These are phyloP conservation scores for Suillus discolor DNA, from an alignment of 768 basidiomycete genomes.

Conservation along the genomic window DNA sequence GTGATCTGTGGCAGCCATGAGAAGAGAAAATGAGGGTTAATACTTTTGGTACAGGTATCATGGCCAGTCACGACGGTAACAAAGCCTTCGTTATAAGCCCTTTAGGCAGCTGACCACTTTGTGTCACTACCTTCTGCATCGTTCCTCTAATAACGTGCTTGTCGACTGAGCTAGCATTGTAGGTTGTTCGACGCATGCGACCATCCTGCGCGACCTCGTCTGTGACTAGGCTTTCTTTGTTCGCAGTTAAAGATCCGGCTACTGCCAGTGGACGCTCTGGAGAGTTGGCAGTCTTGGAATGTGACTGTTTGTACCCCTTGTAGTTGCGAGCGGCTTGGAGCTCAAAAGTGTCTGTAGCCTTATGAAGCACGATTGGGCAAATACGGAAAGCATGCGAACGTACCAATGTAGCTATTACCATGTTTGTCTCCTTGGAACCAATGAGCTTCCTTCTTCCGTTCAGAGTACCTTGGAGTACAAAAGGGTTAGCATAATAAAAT, in stretches of 20 bases:
- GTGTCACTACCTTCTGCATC: conserved; percentile 52
- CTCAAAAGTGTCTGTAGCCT: conserved; percentile 23
- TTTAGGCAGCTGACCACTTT: conserved; percentile 18
- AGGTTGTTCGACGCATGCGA: conserved; percentile 43
- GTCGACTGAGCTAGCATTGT: conserved; percentile 43
- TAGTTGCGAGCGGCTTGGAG: conserved; percentile 20
- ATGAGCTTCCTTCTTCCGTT: conserved; percentile 50
- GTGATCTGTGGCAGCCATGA: neutral
- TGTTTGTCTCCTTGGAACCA: conserved; percentile 65
- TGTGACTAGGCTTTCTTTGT: conserved; percentile 41
- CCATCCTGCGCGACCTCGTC: conserved; percentile 40
- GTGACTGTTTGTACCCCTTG: conserved; percentile 13
- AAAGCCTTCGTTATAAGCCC: conserved; percentile 18
- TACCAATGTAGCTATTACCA: conserved; percentile 59
- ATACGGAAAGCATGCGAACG: conserved; percentile 20
- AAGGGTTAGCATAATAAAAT: neutral
- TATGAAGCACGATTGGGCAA: conserved; percentile 6
- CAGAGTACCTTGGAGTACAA: conserved; percentile 51
- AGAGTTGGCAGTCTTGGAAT: conserved; percentile 12
- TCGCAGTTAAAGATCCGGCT: conserved; percentile 31
- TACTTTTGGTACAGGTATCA: conserved; percentile 17
- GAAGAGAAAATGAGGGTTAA: conserved; percentile 14
- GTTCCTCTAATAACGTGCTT: conserved; percentile 55
- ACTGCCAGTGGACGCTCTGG: conserved; percentile 29
- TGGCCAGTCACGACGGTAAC: conserved; percentile 5